phyloP scores from a whole-genome alignment of 2,329 filamentous ascomycete species.

The Colletotrichum musicola region DNA sequence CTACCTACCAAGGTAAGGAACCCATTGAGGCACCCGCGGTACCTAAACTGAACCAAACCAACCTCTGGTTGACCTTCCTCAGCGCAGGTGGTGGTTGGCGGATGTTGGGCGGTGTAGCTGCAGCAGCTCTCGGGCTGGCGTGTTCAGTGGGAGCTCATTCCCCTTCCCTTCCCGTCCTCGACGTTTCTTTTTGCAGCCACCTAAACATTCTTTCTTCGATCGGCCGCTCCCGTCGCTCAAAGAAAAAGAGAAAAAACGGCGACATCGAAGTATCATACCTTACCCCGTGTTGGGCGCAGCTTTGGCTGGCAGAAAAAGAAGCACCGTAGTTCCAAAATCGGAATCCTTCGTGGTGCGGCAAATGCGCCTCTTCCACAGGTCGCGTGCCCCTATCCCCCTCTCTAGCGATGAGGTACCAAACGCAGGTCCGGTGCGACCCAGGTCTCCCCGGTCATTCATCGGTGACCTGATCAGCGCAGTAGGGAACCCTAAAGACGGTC shows the following conservation, averaged over 20 bases:
- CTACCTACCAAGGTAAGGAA: no score
- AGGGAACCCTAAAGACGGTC: background rate
- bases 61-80: conserved; percentile 3
- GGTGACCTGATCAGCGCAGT: background rate
- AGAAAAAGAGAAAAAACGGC: background rate
- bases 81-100: conserved; percentile 8
- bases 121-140: background rate
- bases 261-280: background rate
- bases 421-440: background rate
- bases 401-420: background rate
- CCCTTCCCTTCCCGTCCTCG: background rate
- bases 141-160: background rate
- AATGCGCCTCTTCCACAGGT: conserved; percentile 6
- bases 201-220: background rate
- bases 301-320: background rate
- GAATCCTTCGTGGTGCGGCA: background rate
- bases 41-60: background rate
- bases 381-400: conserved; percentile 35
- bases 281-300: background rate
- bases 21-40: no score
- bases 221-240: background rate
- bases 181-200: background rate
- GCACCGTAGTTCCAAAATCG: no score
- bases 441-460: background rate
- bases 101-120: conserved; percentile 28